Conservation (phyloP, 495 filamentous ascomycete species). For the Copromyces sp. region DNA sequence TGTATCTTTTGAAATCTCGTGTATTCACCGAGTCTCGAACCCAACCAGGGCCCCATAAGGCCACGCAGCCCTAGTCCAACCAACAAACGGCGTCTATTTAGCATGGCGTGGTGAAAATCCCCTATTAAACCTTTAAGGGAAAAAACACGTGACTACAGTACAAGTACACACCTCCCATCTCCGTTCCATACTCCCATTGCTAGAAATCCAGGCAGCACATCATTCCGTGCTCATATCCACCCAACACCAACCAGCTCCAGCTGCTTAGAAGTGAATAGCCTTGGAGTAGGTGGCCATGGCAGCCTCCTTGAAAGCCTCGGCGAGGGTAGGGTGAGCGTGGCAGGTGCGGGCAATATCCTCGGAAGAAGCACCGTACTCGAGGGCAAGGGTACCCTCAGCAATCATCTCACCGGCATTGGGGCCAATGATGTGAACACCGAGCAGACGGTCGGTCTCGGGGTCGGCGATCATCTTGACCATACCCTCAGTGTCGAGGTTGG, state of each 20-base stretch:
- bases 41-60: background rate
- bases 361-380: conserved; percentile 91
- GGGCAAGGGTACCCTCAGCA: conserved; percentile 86
- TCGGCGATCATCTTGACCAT: conserved; percentile 96
- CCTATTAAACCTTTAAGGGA: conserved; percentile 15
- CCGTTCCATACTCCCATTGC: background rate
- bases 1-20: background rate
- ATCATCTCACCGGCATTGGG: conserved; percentile 98
- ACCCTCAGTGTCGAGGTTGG: conserved; percentile 93
- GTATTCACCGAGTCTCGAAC: background rate
- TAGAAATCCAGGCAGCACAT: conserved; percentile 3
- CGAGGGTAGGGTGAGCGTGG: conserved; percentile 92
- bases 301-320: conserved; percentile 98
- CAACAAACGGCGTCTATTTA: conserved; percentile 6
- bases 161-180: conserved; percentile 10
- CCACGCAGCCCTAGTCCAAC: background rate
- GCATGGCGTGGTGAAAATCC: background rate
- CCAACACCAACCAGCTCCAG: background rate
- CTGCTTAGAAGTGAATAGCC: conserved; percentile 81
- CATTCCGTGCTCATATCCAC: background rate
- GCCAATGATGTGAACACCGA: conserved; percentile 94
- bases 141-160: conserved; percentile 18
- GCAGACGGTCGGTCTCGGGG: conserved; percentile 89
- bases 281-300: conserved; percentile 97
- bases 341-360: conserved; percentile 94